Evolutionary conservation across 2,329 filamentous ascomycete genomes (phyloP).

Genomic region (Penicillium sp.): DNA sequence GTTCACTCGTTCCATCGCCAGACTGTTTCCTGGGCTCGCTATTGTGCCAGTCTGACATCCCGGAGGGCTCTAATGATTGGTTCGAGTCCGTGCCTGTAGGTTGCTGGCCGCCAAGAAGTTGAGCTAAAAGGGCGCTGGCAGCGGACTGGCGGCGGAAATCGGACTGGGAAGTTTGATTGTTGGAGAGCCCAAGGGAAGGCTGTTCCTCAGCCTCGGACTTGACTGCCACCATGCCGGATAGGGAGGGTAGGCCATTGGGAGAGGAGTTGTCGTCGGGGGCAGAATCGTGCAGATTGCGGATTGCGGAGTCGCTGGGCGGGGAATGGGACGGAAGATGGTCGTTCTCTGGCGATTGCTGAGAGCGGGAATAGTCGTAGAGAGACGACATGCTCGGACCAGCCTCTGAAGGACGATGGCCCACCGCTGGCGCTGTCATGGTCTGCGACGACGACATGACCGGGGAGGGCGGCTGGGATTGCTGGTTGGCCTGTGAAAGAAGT

Average conservation of each 20-base stretch:
- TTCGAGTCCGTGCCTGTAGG: slow-evolving; percentile 13
- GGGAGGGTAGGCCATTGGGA: slow-evolving; percentile 35
- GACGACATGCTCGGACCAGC: slow-evolving; percentile 47
- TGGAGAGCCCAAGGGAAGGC: slow-evolving; percentile 23
- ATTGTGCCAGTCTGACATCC: slow-evolving; percentile 13
- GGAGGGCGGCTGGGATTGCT: slow-evolving; percentile 29
- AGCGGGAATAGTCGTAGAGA: slow-evolving; percentile 44
- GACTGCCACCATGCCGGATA: slow-evolving; percentile 34
- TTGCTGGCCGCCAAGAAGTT: slow-evolving; percentile 44
- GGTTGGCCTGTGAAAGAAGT: slow-evolving; percentile 21
- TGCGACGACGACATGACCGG: slow-evolving; percentile 53
- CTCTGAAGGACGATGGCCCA: slow-evolving; percentile 52
- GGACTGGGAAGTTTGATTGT: slow-evolving; percentile 33
- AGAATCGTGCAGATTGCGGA: slow-evolving; percentile 45
- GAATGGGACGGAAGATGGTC: slow-evolving; percentile 28
- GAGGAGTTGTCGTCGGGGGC: slow-evolving; percentile 28
- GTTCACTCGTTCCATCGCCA: slow-evolving; percentile 16
- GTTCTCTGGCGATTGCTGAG: slow-evolving; percentile 26
- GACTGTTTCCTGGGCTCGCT: slow-evolving; percentile 10
- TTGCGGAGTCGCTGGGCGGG: slow-evolving; percentile 45
- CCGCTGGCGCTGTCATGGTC: slow-evolving; percentile 53
- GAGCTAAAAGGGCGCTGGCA: slow-evolving; percentile 47
- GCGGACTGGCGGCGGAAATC: slow-evolving; percentile 46
- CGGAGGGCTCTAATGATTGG: slow-evolving; percentile 14
- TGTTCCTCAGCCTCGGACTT: slow-evolving; percentile 39